Conservation (phyloP, 768 basidiomycete genomes). For the Mycena albidolilacea region DNA sequence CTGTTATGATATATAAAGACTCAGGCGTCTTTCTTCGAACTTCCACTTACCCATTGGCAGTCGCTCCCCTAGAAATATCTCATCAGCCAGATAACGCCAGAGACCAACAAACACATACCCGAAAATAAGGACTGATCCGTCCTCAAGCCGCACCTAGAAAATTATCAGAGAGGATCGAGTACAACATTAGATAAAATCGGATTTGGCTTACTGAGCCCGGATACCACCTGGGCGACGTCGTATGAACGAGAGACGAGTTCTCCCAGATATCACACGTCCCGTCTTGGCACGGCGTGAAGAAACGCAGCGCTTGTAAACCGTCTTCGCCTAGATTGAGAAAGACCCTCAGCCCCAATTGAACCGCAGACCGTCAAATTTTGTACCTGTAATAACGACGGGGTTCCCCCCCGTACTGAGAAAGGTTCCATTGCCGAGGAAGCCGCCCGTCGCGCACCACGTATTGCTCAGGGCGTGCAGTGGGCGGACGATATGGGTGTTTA, state of each 20-base stretch:
- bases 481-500: constrained; percentile 54
- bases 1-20: constrained; percentile 52
- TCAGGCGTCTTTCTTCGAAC: constrained; percentile 19
- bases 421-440: constrained; percentile 58
- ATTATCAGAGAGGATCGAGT: constrained; percentile 15
- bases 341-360: constrained; percentile 12
- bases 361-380: constrained; percentile 2
- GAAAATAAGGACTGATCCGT: constrained; percentile 41
- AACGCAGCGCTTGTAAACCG: constrained; percentile 54
- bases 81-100: constrained; percentile 52
- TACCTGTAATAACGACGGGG: constrained; percentile 31
- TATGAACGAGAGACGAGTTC: constrained; percentile 48
- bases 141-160: constrained; percentile 36
- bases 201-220: constrained; percentile 49
- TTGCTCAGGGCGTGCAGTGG: constrained; percentile 52
- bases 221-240: constrained; percentile 58
- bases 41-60: constrained; percentile 25
- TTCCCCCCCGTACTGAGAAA: constrained; percentile 46
- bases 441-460: constrained; percentile 59
- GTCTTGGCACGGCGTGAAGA: constrained; percentile 57
- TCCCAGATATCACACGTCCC: constrained; percentile 52
- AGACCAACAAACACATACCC: constrained; percentile 30
- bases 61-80: constrained; percentile 49
- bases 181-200: not conserved
- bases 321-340: constrained; percentile 29